Base-by-base conservation (phyloP, 345 rosid genomes). In the Moricandia arvensis region DNA sequence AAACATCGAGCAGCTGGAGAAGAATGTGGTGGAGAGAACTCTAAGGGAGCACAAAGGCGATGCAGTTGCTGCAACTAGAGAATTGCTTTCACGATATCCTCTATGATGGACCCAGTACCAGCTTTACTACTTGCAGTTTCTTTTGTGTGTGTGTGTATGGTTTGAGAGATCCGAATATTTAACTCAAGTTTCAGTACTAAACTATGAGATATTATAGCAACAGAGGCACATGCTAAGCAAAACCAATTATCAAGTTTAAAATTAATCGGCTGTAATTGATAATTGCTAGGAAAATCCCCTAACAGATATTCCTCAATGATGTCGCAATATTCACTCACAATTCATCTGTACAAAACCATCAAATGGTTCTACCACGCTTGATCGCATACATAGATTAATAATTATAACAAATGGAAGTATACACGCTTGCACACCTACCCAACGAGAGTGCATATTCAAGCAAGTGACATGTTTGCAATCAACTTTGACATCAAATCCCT, bases 31-130 rank as follows among this genome's bases (percentile, higher is more conserved):
- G 24, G 99, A 92, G 87, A 89, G 94, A 82, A 92, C 99, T 54
- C 78, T 90, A 43, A 86, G 98, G 3, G 99, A 95, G 87, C 96
- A 89, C 83, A 95, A 95, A 73, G 99, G 98, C 3, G 94, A 88
- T 76, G 98, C 98, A 1, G 96, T 95, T 59, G 90, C 99, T 79
- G 97, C 99, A 1, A 88, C 91, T 61, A 86, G 91, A 15, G 86
- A 84, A 66, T 77, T 95, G 84, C 96, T 95, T 76, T 89, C 79
- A 53, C 82, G 82, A 73, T 80, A 69, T 54, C 80, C 83, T 37
- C 80, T 80, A 3, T 80, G 74, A 80, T 41, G 49, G 24, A 65
- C 6, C 30, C 62, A 43, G 1, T 17, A 59, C 27, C 8, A 0
- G 11, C 31, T 5, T 53, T 73, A 61, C 53, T 45, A 3, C 49